Base-by-base conservation (phyloP, 768 basidiomycete genomes). In the Cystobasidium tubakii region DNA sequence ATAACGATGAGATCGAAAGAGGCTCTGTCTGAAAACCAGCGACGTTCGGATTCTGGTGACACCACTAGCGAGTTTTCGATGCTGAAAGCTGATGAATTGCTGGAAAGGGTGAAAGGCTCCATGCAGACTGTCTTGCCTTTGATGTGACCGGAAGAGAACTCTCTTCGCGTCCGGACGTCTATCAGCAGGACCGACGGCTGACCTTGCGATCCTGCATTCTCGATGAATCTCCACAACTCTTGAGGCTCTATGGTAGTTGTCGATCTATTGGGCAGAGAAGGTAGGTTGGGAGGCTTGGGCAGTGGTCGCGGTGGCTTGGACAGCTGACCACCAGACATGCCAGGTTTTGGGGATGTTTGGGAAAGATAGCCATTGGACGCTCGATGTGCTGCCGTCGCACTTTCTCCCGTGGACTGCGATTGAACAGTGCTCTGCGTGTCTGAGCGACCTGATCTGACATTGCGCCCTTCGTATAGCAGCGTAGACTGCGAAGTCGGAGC, bases 1-100 rank as follows among this genome's bases (percentile, higher is more conserved):
- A 97, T 83, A 19, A 88, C 90, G 29, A 99, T 87, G 25, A 94
- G 81, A 77, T 96, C 93, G 80, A 90, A 95, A 77, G 89, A 88
- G 78, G 92, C 87, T 46, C 95, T 89, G 74, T 91, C 89, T 50
- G 83, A 80, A 80, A 98, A 98, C n/a, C 90, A 83, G 1, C 84
- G 84, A 55, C 83, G 84, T 81, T 97, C 94, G 44, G 85, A 80
- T 43, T 84, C 83, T 0, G 94, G 91, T 0, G 86, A 87, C 39
- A 90, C 83, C 2, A 86, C 82, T 71, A 96, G 85, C 0, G 90
- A 85, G 74, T 89, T 85, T 81, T 95, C 92, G 12, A 98, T 85
- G 31, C 83, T 83, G 55, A 84, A 81, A 0, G 87, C 86, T 3
- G 85, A 25, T 7, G 54, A 54, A 29, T 62, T 34, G 10, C n/a